phyloP scores from a whole-genome alignment of 441 rosid species.

The Syzygium malaccense region DNA sequence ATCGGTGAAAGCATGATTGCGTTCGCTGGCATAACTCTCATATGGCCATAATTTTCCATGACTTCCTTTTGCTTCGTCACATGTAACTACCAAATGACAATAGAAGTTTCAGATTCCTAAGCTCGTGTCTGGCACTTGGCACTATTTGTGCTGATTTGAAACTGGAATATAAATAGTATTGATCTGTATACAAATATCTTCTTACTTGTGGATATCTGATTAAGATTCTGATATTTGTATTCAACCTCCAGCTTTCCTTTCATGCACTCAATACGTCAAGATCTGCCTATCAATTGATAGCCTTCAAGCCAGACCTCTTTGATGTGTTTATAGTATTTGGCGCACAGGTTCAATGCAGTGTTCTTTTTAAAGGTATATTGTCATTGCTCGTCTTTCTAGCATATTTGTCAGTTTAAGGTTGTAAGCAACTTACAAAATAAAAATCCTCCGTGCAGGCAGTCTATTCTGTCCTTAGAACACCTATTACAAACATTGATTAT shows the following conservation, averaged over 20 bases:
- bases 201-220: neutral
- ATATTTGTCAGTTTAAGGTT: neutral
- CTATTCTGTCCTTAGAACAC: neutral
- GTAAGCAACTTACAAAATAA: neutral
- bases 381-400: too few relatives aligned
- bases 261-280: neutral
- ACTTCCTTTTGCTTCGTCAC: neutral
- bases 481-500: neutral
- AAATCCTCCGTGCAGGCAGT: neutral
- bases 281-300: neutral
- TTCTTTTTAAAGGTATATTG: neutral
- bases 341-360: neutral
- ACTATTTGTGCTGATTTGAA: neutral
- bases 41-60: neutral
- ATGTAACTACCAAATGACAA: neutral
- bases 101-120: neutral
- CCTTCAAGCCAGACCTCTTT: neutral
- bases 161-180: neutral
- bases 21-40: neutral
- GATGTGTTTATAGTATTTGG: neutral
- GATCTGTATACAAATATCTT: neutral
- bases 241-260: neutral
- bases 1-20: neutral
- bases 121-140: neutral
- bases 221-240: neutral